Conservation (phyloP, 2,329 filamentous ascomycete species). For the Lasiodiplodia citricola region DNA sequence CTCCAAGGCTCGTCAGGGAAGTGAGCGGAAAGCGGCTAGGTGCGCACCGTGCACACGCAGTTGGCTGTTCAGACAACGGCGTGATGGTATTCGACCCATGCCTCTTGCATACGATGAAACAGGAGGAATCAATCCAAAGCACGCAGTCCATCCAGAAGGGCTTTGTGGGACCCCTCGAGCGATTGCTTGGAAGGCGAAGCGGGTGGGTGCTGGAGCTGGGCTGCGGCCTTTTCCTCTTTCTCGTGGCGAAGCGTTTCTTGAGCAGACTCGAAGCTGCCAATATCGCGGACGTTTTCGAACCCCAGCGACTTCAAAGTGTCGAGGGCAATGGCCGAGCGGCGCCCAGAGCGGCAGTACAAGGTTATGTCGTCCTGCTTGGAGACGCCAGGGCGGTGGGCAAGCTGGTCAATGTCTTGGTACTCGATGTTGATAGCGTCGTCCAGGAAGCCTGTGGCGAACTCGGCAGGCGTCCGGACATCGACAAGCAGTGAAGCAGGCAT, state of each 20-base stretch:
- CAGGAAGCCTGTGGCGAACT: constrained; percentile 42
- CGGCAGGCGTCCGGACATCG: constrained; percentile 44
- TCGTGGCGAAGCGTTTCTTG: constrained; percentile 37
- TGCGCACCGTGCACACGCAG: not conserved
- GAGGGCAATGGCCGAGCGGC: constrained; percentile 41
- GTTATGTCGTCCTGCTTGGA: constrained; percentile 40
- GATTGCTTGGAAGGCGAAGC: constrained; percentile 28
- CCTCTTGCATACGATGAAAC: not conserved
- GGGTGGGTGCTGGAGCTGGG: constrained; percentile 26
- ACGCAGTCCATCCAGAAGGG: constrained; percentile 38
- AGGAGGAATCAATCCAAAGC: constrained; percentile 30
- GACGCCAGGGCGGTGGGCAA: constrained; percentile 29
- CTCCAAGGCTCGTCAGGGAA: not conserved
- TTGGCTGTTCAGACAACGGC: not conserved
- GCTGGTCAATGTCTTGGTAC: constrained; percentile 41
- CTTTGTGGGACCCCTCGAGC: constrained; percentile 34
- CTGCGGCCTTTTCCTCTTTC: constrained; percentile 30
- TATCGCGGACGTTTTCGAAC: constrained; percentile 40
- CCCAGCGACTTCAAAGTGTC: constrained; percentile 38
- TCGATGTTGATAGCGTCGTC: constrained; percentile 44
- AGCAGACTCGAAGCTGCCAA: constrained; percentile 44
- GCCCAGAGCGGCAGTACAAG: constrained; percentile 44
- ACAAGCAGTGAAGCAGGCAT: constrained; percentile 33
- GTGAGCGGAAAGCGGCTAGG: not conserved
- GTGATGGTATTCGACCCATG: not conserved